These are phyloP conservation scores for Rhodotorula glutinis DNA, from an alignment of 1,284 basidiomycete genomes.

Conservation along the genomic window DNA sequence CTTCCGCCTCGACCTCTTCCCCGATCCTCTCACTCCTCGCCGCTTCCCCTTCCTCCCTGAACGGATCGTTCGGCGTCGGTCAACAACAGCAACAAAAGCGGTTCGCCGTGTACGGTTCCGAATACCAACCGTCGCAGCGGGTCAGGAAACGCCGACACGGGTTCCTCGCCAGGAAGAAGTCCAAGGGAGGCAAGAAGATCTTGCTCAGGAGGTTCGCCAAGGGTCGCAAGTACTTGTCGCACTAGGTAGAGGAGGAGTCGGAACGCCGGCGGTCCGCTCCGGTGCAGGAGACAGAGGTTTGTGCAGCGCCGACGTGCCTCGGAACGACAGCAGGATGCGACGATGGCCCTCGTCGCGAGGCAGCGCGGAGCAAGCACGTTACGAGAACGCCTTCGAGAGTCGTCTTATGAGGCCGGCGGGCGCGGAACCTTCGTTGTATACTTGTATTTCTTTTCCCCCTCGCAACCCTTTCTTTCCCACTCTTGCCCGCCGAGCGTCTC, in stretches of 20 bases:
- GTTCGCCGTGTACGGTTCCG: slow-evolving; percentile 56
- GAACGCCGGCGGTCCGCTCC: background rate
- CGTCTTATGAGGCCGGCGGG: too few species aligned
- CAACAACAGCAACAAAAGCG: slow-evolving; percentile 4
- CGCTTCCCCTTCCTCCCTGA: background rate
- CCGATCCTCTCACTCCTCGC: slow-evolving; percentile 16
- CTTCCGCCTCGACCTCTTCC: slow-evolving; percentile 1
- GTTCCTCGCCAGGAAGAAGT: slow-evolving; percentile 68
- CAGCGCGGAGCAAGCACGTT: too few species aligned
- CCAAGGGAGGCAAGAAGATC: slow-evolving; percentile 34
- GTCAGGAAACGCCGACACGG: slow-evolving; percentile 85
- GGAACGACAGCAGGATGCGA: too few species aligned
- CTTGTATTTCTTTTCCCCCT: too few species aligned
- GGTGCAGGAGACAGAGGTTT: background rate
- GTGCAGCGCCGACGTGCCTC: too few species aligned
- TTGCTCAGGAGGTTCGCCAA: slow-evolving; percentile 36
- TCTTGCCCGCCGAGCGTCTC: too few species aligned
- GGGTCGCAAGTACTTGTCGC: slow-evolving; percentile 40
- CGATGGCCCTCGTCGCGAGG: too few species aligned
- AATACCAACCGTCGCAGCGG: slow-evolving; percentile 84
- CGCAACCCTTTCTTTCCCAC: too few species aligned
- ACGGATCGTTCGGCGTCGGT: background rate
- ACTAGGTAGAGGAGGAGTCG: slow-evolving; percentile 26
- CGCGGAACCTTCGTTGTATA: too few species aligned
- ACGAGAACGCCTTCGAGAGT: too few species aligned